Evolutionary conservation across 1,284 basidiomycete species (phyloP).

Genomic region (Coriolopsis trogii): DNA sequence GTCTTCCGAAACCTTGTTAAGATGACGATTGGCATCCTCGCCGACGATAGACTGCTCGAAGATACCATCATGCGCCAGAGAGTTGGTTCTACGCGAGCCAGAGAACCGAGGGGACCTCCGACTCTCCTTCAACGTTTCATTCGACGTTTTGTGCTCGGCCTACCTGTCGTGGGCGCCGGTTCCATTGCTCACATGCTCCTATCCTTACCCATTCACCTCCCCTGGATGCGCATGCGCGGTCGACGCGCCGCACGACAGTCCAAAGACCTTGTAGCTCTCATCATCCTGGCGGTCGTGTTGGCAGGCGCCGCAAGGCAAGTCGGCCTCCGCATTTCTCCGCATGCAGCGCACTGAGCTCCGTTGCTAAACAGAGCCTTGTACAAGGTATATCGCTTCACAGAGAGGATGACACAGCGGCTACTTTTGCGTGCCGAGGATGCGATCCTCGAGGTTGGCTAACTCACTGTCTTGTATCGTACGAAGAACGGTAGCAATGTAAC

Average conservation of each 20-base stretch:
- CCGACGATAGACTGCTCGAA: constrained; percentile 53
- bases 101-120: constrained; percentile 34
- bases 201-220: constrained; percentile 63
- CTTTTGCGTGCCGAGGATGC: constrained; percentile 75
- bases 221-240: constrained; percentile 66
- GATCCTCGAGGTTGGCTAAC: constrained; percentile 67
- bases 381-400: constrained; percentile 69
- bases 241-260: constrained; percentile 52
- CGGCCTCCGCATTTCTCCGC: background rate
- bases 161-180: constrained; percentile 77
- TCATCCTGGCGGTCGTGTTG: constrained; percentile 64
- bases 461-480: background rate
- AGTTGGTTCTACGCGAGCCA: constrained; percentile 6
- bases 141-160: constrained; percentile 69
- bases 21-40: constrained; percentile 64
- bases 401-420: constrained; percentile 58
- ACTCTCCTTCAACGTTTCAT: constrained; percentile 58
- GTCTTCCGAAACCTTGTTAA: constrained; percentile 65
- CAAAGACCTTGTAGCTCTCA: constrained; percentile 63
- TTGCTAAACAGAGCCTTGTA: constrained; percentile 56
- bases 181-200: constrained; percentile 73
- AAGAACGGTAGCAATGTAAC: background rate
- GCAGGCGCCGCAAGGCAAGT: constrained; percentile 65
- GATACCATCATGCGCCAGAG: constrained; percentile 34
- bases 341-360: background rate